phyloP scores from a whole-genome alignment of 176 grass and related monocot species.

The Ampelocalamus luodianensis region DNA sequence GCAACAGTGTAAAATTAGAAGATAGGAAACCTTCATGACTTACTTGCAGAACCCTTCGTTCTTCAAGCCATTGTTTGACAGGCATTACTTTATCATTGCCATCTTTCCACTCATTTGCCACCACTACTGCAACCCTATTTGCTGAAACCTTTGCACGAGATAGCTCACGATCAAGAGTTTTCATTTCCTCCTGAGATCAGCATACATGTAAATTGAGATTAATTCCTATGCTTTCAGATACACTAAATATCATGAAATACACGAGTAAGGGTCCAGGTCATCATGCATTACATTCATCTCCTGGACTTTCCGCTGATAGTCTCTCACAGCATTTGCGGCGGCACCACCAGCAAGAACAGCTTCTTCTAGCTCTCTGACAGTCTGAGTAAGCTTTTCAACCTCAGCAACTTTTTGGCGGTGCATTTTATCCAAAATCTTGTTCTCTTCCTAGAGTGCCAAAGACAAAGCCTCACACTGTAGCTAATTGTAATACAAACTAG shows the following conservation, averaged over 20 bases:
- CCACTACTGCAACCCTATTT: slow-evolving; percentile 97
- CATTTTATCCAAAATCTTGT: slow-evolving; percentile 98
- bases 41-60: slow-evolving; percentile 89
- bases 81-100: slow-evolving; percentile 99
- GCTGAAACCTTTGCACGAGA: slow-evolving; percentile 92
- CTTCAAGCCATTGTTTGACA: slow-evolving; percentile 97
- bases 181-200: slow-evolving; percentile 86
- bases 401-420: slow-evolving; percentile 95
- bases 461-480: neutral
- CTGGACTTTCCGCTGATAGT: slow-evolving; percentile 95
- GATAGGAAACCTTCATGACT: neutral
- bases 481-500: neutral
- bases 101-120: slow-evolving; percentile 99
- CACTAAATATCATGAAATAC: slow-evolving; percentile 28
- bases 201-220: slow-evolving; percentile 42
- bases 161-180: slow-evolving; percentile 94
- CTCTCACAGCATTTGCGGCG: slow-evolving; percentile 95
- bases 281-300: slow-evolving; percentile 91
- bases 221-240: slow-evolving; percentile 26
- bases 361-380: slow-evolving; percentile 91
- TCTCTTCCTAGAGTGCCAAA: slow-evolving; percentile 80
- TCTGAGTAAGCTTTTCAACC: slow-evolving; percentile 96
- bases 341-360: slow-evolving; percentile 93
- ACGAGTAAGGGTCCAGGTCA: slow-evolving; percentile 16
- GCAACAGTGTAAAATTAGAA: slow-evolving; percentile 15